A percentile compares a stretch with the other conserved stretches of the same genome.
phyloP scores from a whole-genome alignment of 148 eudicot species.

The Silene conica region DNA sequence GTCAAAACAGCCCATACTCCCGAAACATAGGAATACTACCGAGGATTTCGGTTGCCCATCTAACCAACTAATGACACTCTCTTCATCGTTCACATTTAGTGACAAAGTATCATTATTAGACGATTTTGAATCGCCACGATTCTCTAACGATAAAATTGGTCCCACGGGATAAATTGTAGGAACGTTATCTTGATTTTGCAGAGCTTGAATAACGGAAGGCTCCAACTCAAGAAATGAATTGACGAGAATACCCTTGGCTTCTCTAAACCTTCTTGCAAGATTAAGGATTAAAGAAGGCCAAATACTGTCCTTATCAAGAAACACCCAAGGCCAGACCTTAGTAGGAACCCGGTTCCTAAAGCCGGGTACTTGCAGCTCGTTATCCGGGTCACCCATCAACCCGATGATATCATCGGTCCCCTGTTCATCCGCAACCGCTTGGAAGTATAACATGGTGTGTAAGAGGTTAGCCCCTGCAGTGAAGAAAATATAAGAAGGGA shows the following conservation, averaged over 20 bases:
- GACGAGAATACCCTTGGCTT: slow-evolving; percentile 42
- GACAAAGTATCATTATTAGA: too few relatives aligned
- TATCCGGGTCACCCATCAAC: slow-evolving; percentile 9
- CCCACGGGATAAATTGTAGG: slow-evolving; percentile 45
- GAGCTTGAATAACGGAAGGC: slow-evolving; percentile 16
- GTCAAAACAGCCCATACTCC: slow-evolving; percentile 46
- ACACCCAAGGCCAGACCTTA: slow-evolving; percentile 18
- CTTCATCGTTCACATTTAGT: not conserved
- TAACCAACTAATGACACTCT: slow-evolving; percentile 38
- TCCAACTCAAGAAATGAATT: slow-evolving; percentile 45
- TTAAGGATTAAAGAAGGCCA: slow-evolving; percentile 5
- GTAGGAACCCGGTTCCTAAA: slow-evolving; percentile 22
- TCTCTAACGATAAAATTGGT: slow-evolving; percentile 30
- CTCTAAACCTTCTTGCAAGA: slow-evolving; percentile 20
- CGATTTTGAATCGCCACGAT: not conserved
- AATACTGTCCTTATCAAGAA: slow-evolving; percentile 23
- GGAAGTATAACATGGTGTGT: slow-evolving; percentile 10
- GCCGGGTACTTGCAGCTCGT: slow-evolving; percentile 19
- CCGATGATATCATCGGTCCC: slow-evolving; percentile 3
- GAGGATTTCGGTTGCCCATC: slow-evolving; percentile 43
- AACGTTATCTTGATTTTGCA: not conserved
- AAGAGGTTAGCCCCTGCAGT: slow-evolving; percentile 22
- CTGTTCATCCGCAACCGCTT: slow-evolving; percentile 4
- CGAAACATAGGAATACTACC: slow-evolving; percentile 53
- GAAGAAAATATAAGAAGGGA: slow-evolving; percentile 34